These are phyloP conservation scores for Pythium periplocum DNA, from an alignment of 352 stramenopile genomes.

Conservation along the genomic window DNA sequence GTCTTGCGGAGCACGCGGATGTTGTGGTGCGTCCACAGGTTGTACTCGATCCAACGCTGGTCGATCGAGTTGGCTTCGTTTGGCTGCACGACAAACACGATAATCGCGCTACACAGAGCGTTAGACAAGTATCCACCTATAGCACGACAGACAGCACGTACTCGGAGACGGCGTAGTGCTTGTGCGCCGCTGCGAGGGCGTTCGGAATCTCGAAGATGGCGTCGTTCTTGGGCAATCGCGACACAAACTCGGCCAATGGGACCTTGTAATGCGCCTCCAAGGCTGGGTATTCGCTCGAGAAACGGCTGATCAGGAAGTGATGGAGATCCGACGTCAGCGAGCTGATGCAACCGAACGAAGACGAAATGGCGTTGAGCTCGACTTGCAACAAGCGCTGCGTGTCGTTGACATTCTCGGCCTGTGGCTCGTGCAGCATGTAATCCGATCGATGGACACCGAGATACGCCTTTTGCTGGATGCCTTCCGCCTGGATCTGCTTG, in stretches of 20 bases:
- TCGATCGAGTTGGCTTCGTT: conserved; percentile 89
- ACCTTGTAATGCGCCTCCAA: conserved; percentile 54
- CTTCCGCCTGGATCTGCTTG: conserved; percentile 55
- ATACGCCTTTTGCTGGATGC: conserved; percentile 74
- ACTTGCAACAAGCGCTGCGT: conserved; percentile 88
- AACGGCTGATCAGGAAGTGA: conserved; percentile 50
- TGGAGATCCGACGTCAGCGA: conserved; percentile 91
- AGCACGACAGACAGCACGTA: conserved; percentile 21
- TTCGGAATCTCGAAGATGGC: conserved; percentile 63
- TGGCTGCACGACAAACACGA: conserved; percentile 91
- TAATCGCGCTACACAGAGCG: conserved; percentile 36
- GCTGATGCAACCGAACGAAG: conserved; percentile 95
- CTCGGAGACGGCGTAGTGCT: conserved; percentile 66
- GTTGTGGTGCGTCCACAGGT: conserved; percentile 81
- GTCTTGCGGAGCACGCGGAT: conserved; percentile 76
- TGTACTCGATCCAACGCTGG: conserved; percentile 91
- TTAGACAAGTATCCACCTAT: conserved; percentile 1
- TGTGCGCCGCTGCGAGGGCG: conserved; percentile 57
- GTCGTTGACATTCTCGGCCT: conserved; percentile 26
- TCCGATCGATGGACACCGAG: conserved; percentile 91
- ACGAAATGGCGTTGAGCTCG: conserved; percentile 98
- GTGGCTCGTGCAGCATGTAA: conserved; percentile 92
- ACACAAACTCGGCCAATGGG: conserved; percentile 26
- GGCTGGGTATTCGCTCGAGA: conserved; percentile 39
- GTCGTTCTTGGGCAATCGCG: conserved; percentile 55